Percentiles rank a stretch among this genome's conserved stretches.
These are phyloP conservation scores for Brassica napus DNA, from an alignment of 345 rosid species.

Conservation along the genomic window DNA sequence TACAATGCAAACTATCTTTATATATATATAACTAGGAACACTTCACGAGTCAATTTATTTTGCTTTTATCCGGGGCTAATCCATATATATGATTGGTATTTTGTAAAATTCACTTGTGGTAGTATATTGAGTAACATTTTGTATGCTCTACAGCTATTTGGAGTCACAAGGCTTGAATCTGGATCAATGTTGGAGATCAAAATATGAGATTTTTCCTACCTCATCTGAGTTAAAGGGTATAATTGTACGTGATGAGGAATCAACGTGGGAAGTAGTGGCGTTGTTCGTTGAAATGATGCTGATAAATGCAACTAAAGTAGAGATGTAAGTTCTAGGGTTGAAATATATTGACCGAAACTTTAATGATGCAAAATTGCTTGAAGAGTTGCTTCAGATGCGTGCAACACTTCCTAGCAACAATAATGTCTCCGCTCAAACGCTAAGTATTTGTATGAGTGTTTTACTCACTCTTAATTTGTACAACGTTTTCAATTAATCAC, in stretches of 20 bases:
- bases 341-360: neutral
- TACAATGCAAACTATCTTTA: no score
- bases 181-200: slow-evolving; percentile 8
- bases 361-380: neutral
- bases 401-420: neutral
- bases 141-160: neutral
- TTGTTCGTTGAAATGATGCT: neutral
- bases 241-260: no score
- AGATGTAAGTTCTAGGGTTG: neutral
- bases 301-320: neutral
- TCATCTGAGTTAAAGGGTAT: neutral
- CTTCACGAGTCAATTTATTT: no score
- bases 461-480: neutral
- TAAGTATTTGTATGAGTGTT: neutral
- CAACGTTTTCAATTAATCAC: neutral
- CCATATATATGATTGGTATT: no score
- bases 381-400: neutral
- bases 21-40: no score
- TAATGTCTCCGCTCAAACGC: neutral
- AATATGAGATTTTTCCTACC: neutral
- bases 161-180: neutral
- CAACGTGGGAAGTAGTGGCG: neutral
- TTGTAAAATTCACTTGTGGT: no score
- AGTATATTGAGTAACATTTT: neutral
- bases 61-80: no score